Conservation (phyloP, 2,329 filamentous ascomycete genomes). For the Exophiala calicioides region DNA sequence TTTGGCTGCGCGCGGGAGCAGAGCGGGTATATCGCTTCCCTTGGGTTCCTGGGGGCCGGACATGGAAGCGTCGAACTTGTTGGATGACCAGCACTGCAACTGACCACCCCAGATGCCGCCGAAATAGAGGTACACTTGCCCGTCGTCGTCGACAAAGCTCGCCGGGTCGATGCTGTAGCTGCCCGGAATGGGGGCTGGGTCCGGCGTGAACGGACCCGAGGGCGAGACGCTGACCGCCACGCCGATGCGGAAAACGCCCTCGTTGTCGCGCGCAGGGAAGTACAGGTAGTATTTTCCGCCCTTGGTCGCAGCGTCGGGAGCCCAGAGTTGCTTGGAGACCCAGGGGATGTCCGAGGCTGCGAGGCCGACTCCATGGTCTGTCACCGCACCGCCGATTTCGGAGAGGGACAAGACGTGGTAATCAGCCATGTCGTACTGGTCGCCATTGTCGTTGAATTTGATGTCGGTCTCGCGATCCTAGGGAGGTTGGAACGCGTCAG, state of each 20-base stretch:
- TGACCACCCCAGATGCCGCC: constrained; percentile 81
- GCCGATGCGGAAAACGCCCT: constrained; percentile 72
- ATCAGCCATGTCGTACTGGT: constrained; percentile 82
- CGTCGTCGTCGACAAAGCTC: constrained; percentile 70
- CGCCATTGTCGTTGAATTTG: constrained; percentile 77
- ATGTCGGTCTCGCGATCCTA: constrained; percentile 74
- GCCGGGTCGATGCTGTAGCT: constrained; percentile 78
- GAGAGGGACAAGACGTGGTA: constrained; percentile 75
- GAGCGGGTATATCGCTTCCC: constrained; percentile 57
- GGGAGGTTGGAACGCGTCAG: no score
- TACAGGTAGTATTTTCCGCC: constrained; percentile 71
- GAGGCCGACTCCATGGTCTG: constrained; percentile 72
- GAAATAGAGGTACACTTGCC: constrained; percentile 69
- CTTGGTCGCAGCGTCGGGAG: constrained; percentile 66
- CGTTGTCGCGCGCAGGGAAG: constrained; percentile 72
- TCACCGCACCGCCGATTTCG: constrained; percentile 59
- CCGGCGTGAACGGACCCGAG: constrained; percentile 68
- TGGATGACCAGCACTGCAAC: constrained; percentile 66
- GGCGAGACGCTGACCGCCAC: constrained; percentile 66
- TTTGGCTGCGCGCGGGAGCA: constrained; percentile 67
- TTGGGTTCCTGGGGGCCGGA: constrained; percentile 61
- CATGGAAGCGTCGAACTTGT: constrained; percentile 56
- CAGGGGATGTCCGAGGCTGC: constrained; percentile 68
- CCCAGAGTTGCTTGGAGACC: constrained; percentile 79
- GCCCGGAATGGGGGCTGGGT: constrained; percentile 65